Evolutionary conservation across 2,329 filamentous ascomycete species (phyloP).

Genomic region (Cadophora malorum): DNA sequence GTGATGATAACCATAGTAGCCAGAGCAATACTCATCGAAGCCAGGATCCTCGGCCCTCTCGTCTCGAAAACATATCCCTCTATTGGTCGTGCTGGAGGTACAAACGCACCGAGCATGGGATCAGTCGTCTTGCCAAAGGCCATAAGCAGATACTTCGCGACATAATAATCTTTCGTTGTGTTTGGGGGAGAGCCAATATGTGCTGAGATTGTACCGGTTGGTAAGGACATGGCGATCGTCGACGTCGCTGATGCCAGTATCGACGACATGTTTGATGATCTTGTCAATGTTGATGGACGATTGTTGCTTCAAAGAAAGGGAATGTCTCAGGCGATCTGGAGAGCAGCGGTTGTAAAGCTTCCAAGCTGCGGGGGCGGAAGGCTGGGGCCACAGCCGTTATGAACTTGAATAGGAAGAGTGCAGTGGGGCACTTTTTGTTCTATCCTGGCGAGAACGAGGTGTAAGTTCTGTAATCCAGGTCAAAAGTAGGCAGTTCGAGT

Average conservation of each 20-base stretch:
- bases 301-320: not conserved
- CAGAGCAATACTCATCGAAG: slow-evolving; percentile 43
- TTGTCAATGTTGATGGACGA: not conserved
- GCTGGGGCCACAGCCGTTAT: not conserved
- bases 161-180: slow-evolving; percentile 43
- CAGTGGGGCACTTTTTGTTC: not conserved
- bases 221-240: slow-evolving; percentile 21
- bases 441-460: not conserved
- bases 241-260: slow-evolving; percentile 15
- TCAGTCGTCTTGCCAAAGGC: slow-evolving; percentile 32
- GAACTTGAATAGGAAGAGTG: not conserved
- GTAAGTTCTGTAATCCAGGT: not conserved
- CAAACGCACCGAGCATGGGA: slow-evolving; percentile 36
- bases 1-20: slow-evolving; percentile 44
- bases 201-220: slow-evolving; percentile 36
- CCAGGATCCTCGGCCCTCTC: slow-evolving; percentile 40
- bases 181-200: slow-evolving; percentile 40
- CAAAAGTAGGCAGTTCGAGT: not conserved
- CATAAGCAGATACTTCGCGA: slow-evolving; percentile 41
- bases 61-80: slow-evolving; percentile 39
- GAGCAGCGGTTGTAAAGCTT: not conserved
- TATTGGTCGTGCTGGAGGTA: slow-evolving; percentile 32
- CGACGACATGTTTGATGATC: slow-evolving; percentile 4
- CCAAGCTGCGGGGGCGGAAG: not conserved
- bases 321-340: slow-evolving; percentile 1